Evolutionary conservation across 2,329 filamentous ascomycete species (phyloP).

Genomic region (Ophiostoma ips): DNA sequence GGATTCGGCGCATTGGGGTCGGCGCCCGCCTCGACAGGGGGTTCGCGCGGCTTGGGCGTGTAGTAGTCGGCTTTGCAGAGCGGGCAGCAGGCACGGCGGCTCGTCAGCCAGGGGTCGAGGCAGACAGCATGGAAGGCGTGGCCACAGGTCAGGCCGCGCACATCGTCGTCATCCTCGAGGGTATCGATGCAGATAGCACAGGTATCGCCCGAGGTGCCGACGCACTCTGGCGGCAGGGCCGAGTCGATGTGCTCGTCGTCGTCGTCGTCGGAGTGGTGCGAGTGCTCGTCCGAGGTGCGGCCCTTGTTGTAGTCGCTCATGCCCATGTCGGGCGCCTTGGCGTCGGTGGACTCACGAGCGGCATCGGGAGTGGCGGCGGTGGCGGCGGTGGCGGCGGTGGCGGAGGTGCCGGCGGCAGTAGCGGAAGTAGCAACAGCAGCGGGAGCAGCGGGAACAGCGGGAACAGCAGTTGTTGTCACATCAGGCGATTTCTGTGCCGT

Average conservation of each 20-base stretch:
- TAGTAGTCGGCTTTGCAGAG: slow-evolving; percentile 98
- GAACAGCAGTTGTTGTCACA: neutral
- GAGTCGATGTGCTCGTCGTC: slow-evolving; percentile 63
- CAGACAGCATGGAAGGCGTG: slow-evolving; percentile 96
- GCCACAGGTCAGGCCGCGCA: slow-evolving; percentile 88
- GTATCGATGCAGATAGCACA: slow-evolving; percentile 95
- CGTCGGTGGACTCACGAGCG: too few species aligned
- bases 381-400: neutral
- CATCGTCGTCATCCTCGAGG: slow-evolving; percentile 88
- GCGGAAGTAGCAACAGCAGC: too few species aligned
- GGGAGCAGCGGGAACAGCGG: too few species aligned
- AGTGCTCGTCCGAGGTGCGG: slow-evolving; percentile 19
- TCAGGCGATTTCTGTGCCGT: neutral
- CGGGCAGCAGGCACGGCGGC: slow-evolving; percentile 84
- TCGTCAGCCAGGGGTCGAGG: slow-evolving; percentile 92
- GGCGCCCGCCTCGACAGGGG: slow-evolving; percentile 25
- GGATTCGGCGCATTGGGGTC: neutral
- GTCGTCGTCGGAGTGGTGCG: slow-evolving; percentile 35
- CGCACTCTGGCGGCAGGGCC: slow-evolving; percentile 65
- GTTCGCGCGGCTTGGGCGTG: slow-evolving; percentile 71
- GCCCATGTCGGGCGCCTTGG: too few species aligned
- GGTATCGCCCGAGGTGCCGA: slow-evolving; percentile 73
- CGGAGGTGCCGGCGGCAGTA: neutral
- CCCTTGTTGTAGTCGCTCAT: slow-evolving; percentile 8
- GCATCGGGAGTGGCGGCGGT: too few species aligned